Evolutionary conservation across 331 rosid species (phyloP).

Genomic region (Pyrus hybrid): DNA sequence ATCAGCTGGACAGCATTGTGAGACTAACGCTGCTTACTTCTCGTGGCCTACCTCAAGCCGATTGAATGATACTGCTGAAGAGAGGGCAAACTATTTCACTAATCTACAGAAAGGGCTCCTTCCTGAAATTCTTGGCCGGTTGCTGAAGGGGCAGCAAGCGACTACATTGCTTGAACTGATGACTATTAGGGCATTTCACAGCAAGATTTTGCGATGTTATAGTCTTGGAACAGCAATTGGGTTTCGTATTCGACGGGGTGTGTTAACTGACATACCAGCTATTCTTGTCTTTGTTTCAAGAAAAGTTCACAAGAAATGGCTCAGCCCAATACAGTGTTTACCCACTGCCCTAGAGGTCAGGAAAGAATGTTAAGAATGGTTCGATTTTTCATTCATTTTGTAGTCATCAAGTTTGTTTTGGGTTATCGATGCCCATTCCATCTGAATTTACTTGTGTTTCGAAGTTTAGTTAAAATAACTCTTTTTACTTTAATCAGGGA

Average conservation of each 20-base stretch:
- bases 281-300: slow-evolving; percentile 96
- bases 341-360: slow-evolving; percentile 94
- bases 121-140: slow-evolving; percentile 71
- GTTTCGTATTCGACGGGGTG: slow-evolving; percentile 81
- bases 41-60: slow-evolving; percentile 96
- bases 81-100: slow-evolving; percentile 84
- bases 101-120: slow-evolving; percentile 91
- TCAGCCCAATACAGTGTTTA: slow-evolving; percentile 89
- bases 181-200: slow-evolving; percentile 98
- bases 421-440: background rate
- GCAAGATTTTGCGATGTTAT: slow-evolving; percentile 97
- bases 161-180: slow-evolving; percentile 89
- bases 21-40: slow-evolving; percentile 89
- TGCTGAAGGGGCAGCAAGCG: slow-evolving; percentile 95
- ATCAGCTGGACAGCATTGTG: slow-evolving; percentile 95
- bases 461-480: background rate
- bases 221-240: slow-evolving; percentile 99
- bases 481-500: slow-evolving; percentile 53
- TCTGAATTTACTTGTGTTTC: background rate
- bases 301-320: slow-evolving; percentile 99
- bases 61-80: slow-evolving; percentile 75
- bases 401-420: background rate
- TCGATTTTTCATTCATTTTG: background rate
- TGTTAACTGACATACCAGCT: slow-evolving; percentile 88
- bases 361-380: background rate